Percentiles rank a stretch among this genome's conserved stretches.
Evolutionary conservation across 805 yeast genomes (phyloP).

Genomic region (Saccharomycopsis sp.): DNA sequence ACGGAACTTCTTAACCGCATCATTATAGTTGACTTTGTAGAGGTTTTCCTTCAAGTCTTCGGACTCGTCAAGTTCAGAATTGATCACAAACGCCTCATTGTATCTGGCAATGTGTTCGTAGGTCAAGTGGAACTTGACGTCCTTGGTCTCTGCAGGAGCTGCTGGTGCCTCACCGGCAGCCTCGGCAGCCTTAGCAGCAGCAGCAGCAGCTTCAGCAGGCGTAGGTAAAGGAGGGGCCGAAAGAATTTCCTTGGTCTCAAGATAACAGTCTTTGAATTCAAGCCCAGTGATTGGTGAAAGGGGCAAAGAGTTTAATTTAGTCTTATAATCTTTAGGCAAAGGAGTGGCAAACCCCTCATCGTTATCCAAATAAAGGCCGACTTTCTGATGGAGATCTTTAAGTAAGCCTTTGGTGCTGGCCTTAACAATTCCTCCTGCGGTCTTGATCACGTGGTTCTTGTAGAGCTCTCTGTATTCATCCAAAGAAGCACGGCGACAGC

Average conservation of each 20-base stretch:
- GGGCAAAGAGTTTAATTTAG: conserved; percentile 5
- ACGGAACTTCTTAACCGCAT: conserved; percentile 55
- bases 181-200: background rate
- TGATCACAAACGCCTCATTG: conserved; percentile 11
- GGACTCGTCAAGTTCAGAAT: conserved; percentile 37
- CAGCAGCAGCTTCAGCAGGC: background rate
- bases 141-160: background rate
- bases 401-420: conserved; percentile 74
- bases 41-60: conserved; percentile 32
- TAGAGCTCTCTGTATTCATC: conserved; percentile 66
- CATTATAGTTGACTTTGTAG: conserved; percentile 31
- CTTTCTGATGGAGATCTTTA: conserved; percentile 42
- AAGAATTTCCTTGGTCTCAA: background rate
- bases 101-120: conserved; percentile 44
- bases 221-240: background rate
- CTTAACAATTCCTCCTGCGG: conserved; percentile 67
- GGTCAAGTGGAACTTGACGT: conserved; percentile 43
- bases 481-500: conserved; percentile 65
- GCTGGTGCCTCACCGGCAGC: background rate
- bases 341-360: conserved; percentile 85
- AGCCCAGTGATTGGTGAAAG: conserved; percentile 29
- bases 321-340: conserved; percentile 30
- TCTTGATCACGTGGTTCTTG: conserved; percentile 56
- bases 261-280: conserved; percentile 24
- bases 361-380: conserved; percentile 55